Conservation (phyloP, 208 protist species). For the Trypanosoma grayi region DNA sequence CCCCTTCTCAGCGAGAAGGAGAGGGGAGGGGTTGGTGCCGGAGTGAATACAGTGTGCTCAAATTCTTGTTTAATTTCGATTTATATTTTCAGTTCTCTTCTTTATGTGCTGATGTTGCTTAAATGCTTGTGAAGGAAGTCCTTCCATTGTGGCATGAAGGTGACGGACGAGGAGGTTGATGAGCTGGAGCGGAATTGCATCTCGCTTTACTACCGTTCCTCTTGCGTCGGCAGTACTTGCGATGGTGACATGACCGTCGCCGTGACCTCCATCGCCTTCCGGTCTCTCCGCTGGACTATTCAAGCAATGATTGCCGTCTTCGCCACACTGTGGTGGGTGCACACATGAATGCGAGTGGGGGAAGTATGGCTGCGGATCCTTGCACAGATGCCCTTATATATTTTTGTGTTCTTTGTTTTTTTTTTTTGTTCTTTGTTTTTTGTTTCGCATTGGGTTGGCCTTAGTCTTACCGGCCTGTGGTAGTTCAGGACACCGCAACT, state of each 20-base stretch:
- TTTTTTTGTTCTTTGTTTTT: constrained; percentile 20
- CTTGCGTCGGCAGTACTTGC: background rate
- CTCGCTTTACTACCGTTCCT: constrained; percentile 18
- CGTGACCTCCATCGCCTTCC: constrained; percentile 3
- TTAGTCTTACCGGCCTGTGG: too few species aligned
- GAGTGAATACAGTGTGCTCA: background rate
- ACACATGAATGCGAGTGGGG: background rate
- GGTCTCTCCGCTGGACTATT: constrained; percentile 15
- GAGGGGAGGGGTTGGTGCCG: too few species aligned
- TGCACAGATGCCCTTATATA: constrained; percentile 3
- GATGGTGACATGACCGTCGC: background rate
- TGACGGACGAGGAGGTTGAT: constrained; percentile 28
- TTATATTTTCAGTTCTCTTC: background rate
- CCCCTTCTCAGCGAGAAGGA: too few species aligned
- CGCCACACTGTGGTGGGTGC: constrained; percentile 22
- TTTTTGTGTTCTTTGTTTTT: constrained; percentile 7
- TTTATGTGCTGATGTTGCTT: background rate
- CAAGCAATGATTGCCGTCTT: constrained; percentile 16
- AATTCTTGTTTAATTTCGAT: background rate
- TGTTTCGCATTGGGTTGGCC: background rate
- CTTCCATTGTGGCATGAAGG: constrained; percentile 5
- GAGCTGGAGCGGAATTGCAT: constrained; percentile 25
- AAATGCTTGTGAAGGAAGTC: background rate
- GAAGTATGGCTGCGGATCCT: background rate
- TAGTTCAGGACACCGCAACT: too few species aligned